These are phyloP conservation scores for Xylariaceae sp. DNA, from an alignment of 2,329 filamentous ascomycete genomes.

Conservation along the genomic window DNA sequence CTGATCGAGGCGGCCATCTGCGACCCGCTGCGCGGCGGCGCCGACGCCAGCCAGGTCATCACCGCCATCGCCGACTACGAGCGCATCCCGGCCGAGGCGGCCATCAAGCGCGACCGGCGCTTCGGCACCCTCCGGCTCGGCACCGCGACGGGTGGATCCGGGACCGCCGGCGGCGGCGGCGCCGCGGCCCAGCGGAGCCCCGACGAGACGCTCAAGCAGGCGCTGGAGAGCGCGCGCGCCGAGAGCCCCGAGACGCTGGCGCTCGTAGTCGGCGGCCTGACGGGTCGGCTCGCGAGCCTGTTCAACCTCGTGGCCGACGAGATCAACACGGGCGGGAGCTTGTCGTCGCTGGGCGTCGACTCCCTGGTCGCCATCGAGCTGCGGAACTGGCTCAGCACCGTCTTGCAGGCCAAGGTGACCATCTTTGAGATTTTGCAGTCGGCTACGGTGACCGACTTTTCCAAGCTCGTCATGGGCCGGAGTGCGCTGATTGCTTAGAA, in stretches of 20 bases:
- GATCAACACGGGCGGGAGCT: neutral
- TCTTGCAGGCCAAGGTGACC: slow-evolving; percentile 36
- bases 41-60: slow-evolving; percentile 1
- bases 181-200: neutral
- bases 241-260: neutral
- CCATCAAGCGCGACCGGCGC: slow-evolving; percentile 1
- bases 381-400: slow-evolving; percentile 29
- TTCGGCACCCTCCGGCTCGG: slow-evolving; percentile 3
- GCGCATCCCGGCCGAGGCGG: neutral
- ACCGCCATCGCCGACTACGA: neutral
- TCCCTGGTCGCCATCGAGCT: slow-evolving; percentile 9
- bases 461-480: neutral
- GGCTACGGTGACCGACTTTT: neutral
- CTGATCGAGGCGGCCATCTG: slow-evolving; percentile 3
- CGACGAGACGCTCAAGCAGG: neutral
- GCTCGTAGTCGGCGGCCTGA: neutral
- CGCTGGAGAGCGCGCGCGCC: neutral
- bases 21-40: neutral
- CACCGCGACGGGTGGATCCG: neutral
- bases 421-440: slow-evolving; percentile 37
- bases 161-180: neutral
- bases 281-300: neutral
- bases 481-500: neutral
- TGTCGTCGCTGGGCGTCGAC: slow-evolving; percentile 19
- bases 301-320: slow-evolving; percentile 4